Evolutionary conservation across 495 filamentous ascomycete species (phyloP).

Genomic region (Mycothermus thermophilus): DNA sequence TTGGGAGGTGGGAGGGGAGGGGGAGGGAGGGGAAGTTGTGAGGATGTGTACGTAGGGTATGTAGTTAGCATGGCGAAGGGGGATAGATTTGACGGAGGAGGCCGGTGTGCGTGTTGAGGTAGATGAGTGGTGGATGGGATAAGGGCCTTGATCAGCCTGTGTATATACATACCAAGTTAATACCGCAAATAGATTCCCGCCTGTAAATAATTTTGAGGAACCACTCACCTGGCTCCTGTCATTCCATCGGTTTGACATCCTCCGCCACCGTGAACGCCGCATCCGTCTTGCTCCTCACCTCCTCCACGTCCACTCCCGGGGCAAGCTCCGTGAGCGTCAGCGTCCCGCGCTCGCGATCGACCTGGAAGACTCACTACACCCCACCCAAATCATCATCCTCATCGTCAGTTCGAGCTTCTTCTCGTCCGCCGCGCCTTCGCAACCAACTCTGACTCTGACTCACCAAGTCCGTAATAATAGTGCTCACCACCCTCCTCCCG

Average conservation of each 20-base stretch:
- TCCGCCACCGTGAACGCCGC: constrained; percentile 38
- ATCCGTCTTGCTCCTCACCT: constrained; percentile 40
- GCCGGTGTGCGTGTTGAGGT: no score
- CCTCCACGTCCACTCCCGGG: constrained; percentile 40
- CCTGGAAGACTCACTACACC: constrained; percentile 47
- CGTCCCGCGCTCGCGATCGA: constrained; percentile 36
- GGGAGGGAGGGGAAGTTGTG: constrained; percentile 4
- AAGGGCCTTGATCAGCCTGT: not conserved
- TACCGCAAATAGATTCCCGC: not conserved
- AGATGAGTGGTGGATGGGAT: no score
- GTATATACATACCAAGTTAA: constrained; percentile 11
- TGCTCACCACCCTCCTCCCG: constrained; percentile 37
- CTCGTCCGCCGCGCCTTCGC: not conserved
- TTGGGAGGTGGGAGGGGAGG: constrained; percentile 38
- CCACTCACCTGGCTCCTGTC: constrained; percentile 2
- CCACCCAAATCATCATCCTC: no score
- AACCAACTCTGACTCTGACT: no score
- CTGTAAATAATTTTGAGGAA: constrained; percentile 5
- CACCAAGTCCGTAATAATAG: constrained; percentile 46
- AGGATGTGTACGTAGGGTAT: not conserved
- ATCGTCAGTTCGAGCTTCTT: not conserved
- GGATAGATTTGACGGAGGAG: no score
- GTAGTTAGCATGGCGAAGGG: not conserved
- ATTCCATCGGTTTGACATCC: constrained; percentile 34
- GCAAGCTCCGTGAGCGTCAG: constrained; percentile 43